Percentiles rank a stretch among this genome's conserved stretches.
Conservation (phyloP, 2,329 filamentous ascomycete species). For the Exophiala sideris region DNA sequence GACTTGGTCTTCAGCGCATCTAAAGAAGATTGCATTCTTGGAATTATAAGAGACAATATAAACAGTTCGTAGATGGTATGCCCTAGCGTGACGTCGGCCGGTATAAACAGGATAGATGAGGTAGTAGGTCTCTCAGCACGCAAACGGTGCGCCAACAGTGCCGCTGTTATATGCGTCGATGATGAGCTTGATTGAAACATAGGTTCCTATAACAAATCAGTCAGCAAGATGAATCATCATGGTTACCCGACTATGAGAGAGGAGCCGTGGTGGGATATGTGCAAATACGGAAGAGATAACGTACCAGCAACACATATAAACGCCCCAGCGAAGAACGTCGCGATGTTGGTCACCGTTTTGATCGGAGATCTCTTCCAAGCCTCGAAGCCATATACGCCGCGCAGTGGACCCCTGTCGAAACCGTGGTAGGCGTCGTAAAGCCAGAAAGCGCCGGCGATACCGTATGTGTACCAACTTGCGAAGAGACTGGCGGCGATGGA, state of each 20-base stretch:
- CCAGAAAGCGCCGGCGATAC: conserved; percentile 53
- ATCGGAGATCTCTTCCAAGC: conserved; percentile 39
- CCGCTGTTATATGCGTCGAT: conserved; percentile 28
- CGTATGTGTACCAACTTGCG: conserved; percentile 55
- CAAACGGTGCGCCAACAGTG: conserved; percentile 18
- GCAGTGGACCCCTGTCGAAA: conserved; percentile 27
- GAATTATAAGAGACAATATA: too few species aligned
- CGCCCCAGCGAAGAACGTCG: conserved; percentile 44
- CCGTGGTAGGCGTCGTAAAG: conserved; percentile 48
- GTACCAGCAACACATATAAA: conserved; percentile 27
- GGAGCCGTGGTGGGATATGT: too few species aligned
- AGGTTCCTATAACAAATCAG: conserved; percentile 50
- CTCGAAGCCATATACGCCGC: conserved; percentile 32
- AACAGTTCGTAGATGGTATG: too few species aligned
- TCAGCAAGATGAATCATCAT: background rate
- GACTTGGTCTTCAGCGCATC: too few species aligned
- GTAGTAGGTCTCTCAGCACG: conserved; percentile 3
- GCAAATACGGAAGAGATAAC: too few species aligned
- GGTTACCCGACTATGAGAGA: too few species aligned
- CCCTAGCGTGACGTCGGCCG: too few species aligned
- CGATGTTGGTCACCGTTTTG: conserved; percentile 39
- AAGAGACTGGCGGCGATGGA: conserved; percentile 52
- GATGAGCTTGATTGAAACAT: conserved; percentile 45
- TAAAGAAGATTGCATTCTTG: too few species aligned
- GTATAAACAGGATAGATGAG: too few species aligned